Evolutionary conservation across 2,329 filamentous ascomycete species (phyloP), one percentile per base, ranked within the genome.

Genomic region (Pseudogymnoascus sp.): DNA sequence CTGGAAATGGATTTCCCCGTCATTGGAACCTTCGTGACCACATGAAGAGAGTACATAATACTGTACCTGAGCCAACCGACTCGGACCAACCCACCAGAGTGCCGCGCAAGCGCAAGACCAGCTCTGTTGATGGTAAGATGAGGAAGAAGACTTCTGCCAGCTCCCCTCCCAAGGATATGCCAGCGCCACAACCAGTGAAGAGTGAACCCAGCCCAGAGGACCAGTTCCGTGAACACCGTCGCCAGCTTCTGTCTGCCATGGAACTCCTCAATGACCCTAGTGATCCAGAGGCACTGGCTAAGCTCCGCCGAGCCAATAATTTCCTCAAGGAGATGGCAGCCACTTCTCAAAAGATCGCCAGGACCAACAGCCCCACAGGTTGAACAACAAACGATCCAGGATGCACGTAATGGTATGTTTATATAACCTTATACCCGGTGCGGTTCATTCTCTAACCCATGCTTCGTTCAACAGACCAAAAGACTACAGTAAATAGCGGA

Each of bases 1-100:
- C 84, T 23, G 92, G 91, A 70, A 91, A 93, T 74, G 93, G 93
- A 70, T 97, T 97, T 73, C 93, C 93, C 38, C 88, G 93, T 70
- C 88, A 93, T 71, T 97, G 95, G 91, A 97, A 97, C 78, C 84
- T 96, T 62, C 88, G 89, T 76, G 93, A 97, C 78, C 93, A 97
- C 82, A 97, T 97, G 93, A 91, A 91, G 78, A 88, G 93, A 66
- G 93, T 97, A 7, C 93, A 97, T 79, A 87, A 87, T 68, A 83
- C 85, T 50, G 53, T 33, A 33, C 35, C 61, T 66, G 69, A 73
- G 61, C 65, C 69, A 60, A 68, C 26, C 21, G 38, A 50, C 33
- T 35, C 35, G 33, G 63, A 26, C 31, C 31, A 59, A 29, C 26
- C 61, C n/a, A 35, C 37, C 44, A 64, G 31, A 33, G 37, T 33